Base-by-base conservation (phyloP, 2,329 filamentous ascomycete genomes). In the Exserohilum rostratum region DNA sequence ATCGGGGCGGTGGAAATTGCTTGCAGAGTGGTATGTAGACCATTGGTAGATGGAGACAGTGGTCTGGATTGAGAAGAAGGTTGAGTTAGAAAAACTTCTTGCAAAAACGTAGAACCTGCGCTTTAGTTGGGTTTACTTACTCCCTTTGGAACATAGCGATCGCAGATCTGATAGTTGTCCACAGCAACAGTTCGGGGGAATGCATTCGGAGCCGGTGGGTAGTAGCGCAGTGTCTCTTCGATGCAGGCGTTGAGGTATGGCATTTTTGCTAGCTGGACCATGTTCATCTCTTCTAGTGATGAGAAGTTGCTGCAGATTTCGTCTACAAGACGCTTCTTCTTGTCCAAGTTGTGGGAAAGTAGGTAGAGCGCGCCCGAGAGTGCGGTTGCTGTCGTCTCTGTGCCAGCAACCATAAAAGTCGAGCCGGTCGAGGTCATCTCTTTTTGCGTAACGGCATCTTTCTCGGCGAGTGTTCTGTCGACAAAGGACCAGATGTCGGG, bases 161-260 rank as follows among this genome's bases (percentile, higher is more conserved):
- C 22, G 22, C 22, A 25, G 22, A 25, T 7, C 22, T 25, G 22
- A 7, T 5, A 25, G 7, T 25, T 25, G 22, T 25, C 22, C 4
- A 4, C 22, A 25, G 4, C 4, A 25, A 25, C 22, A 4, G 7
- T 25, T 7, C 22, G 4, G 22, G 75, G 68, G n/a, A 72, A 50
- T 4, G 64, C 63, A 18, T 59, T 60, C 5, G 75, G 64, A 5
- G 71, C 69, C 11, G 75, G 73, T 1, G 76, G 76, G 38, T 75
- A 78, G 9, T 75, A 45, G 1, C 64, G 50, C 1, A 68, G 45
- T 1, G 49, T 43, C 47, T 79, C 77, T 1, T 52, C 38, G 45
- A 75, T 53, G 18, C 68, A 70, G 1, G 73, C 74, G 29, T 67
- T 62, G 15, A 77, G 45, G 34, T 73, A 78, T 0, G 57, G 55